phyloP scores from a whole-genome alignment of 2,329 filamentous ascomycete genomes.

The Shiraia sp. region DNA sequence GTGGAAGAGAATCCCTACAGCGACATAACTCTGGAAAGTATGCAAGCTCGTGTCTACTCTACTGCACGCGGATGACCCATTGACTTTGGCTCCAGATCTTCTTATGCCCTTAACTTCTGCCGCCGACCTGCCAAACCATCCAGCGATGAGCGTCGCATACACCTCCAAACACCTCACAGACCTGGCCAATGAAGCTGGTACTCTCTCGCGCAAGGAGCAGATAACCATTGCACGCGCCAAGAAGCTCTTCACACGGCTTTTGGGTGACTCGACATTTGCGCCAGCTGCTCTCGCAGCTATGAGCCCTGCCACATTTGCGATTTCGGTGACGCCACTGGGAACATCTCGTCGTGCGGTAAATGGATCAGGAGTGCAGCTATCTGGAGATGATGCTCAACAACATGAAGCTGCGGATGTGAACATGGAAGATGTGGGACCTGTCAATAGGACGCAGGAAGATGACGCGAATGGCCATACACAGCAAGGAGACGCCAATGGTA shows the following conservation, averaged over 20 bases:
- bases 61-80: neutral
- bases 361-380: constrained; percentile 8
- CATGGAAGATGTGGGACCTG: constrained; percentile 31
- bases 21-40: constrained; percentile 72
- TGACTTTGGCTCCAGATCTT: constrained; percentile 57
- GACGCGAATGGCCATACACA: constrained; percentile 14
- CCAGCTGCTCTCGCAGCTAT: constrained; percentile 59
- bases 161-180: constrained; percentile 73
- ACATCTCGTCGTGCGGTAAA: constrained; percentile 11
- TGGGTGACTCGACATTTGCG: constrained; percentile 73
- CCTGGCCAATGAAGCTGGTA: constrained; percentile 69
- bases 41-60: constrained; percentile 25
- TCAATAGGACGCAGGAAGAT: constrained; percentile 17
- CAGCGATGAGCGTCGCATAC: constrained; percentile 74
- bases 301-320: constrained; percentile 31
- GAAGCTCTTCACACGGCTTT: constrained; percentile 71
- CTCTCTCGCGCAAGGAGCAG: constrained; percentile 76
- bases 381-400: constrained; percentile 17
- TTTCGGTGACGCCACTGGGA: constrained; percentile 14
- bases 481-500: constrained; percentile 18
- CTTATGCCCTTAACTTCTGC: constrained; percentile 75
- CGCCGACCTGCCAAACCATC: constrained; percentile 74
- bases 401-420: constrained; percentile 25
- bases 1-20: constrained; percentile 73
- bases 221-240: constrained; percentile 73